Conservation (phyloP, 768 basidiomycete species). For the Pleurotus eryngii region DNA sequence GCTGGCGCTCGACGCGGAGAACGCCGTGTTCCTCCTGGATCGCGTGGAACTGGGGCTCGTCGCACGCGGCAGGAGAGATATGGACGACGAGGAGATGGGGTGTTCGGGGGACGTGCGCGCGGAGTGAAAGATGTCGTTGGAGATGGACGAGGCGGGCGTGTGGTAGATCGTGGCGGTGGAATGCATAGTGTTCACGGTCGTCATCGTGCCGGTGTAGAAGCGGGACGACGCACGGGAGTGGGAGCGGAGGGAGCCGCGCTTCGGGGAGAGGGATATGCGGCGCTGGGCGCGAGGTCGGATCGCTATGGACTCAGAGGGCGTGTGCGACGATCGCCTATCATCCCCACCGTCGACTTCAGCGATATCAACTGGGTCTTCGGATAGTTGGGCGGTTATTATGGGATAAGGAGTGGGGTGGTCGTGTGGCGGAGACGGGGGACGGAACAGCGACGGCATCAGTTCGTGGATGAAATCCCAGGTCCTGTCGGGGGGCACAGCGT, state of each 20-base stretch:
- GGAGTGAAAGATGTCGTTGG: constrained; percentile 51
- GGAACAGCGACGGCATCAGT: constrained; percentile 43
- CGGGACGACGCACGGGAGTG: constrained; percentile 44
- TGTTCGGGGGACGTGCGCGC: constrained; percentile 60
- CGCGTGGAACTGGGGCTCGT: constrained; percentile 17
- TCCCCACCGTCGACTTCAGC: no score
- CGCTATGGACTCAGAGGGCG: constrained; percentile 19
- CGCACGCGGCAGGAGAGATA: constrained; percentile 19
- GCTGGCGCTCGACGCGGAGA: constrained; percentile 38
- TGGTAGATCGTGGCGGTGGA: constrained; percentile 66
- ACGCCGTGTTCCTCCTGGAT: constrained; percentile 22
- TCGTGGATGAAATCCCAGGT: constrained; percentile 54
- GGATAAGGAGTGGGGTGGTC: no score
- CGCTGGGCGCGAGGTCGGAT: constrained; percentile 19
- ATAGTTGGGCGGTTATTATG: no score
- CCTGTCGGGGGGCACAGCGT: constrained; percentile 33
- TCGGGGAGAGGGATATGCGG: constrained; percentile 29
- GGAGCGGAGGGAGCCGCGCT: constrained; percentile 32
- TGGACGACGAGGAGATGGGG: constrained; percentile 14
- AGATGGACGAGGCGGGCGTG: constrained; percentile 77
- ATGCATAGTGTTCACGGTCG: constrained; percentile 38
- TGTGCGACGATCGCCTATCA: constrained; percentile 11
- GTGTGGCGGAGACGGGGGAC: constrained; percentile 10
- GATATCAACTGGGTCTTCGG: no score
- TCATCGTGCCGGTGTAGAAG: constrained; percentile 47